Base-by-base conservation (phyloP, 192 early-diverging fungal genomes). In the Podila horticola region DNA sequence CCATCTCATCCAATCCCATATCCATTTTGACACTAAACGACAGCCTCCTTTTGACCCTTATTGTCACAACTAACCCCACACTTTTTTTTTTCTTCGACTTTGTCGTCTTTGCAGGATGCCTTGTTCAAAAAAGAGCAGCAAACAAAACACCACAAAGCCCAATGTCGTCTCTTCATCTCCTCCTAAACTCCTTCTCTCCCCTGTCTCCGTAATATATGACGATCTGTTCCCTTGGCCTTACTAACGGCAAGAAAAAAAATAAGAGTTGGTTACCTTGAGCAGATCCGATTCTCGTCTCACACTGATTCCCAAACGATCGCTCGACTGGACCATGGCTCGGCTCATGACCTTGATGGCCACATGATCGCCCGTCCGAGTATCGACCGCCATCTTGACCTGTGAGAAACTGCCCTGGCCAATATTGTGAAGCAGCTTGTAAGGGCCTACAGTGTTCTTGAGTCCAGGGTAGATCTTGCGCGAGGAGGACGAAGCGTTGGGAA, bases 351-450 rank as follows among this genome's bases (percentile, higher is more conserved):
- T 91, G 58, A 91, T 86, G 7, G 90, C 89, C 5, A 91, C 88
- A 49, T 84, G 79, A 28, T 84, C 71, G 15, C 84, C 82, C 30
- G 69, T 79, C 5, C 79, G 65, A 11, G 85, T 72, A 58, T 90
- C 82, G 13, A 89, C 64, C 5, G 90, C 89, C 45, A 91, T 82
- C 64, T 91, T 89, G 15, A 91, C 90, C 58, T 89, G 82, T 4
- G 90, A 90, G 62, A 91, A 91, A 20, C 84, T 74, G 19, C 90
- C 90, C 5, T 82, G 67, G 0, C 90, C 90, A 48, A 91, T 90
- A 62, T 50, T 85, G 29, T 69, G 77, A 0, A 81, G 66, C 48
- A 81, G 33, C 28, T 73, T 72, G 62, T 81, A 81, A 8, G 71
- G 77, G 12, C 77, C 77, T 0, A 81, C 67, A 0, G 77, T 72